Conservation (phyloP, 805 yeast species). For the Torulaspora microellipsoides region DNA sequence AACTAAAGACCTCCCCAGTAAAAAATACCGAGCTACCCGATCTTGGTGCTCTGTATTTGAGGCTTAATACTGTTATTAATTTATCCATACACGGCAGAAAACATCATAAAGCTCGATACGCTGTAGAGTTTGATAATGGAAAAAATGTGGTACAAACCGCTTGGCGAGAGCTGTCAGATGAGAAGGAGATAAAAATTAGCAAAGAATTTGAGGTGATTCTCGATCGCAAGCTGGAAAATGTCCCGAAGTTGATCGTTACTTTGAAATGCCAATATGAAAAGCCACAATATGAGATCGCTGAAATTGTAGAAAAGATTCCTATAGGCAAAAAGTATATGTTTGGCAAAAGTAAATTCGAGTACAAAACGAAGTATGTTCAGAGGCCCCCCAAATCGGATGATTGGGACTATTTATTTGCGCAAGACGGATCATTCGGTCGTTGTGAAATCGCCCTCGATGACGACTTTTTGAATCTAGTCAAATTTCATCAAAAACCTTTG, state of each 20-base stretch:
- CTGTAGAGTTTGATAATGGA: slow-evolving; percentile 67
- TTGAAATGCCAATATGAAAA: slow-evolving; percentile 58
- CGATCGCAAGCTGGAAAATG: slow-evolving; percentile 24
- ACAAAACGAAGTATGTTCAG: slow-evolving; percentile 45
- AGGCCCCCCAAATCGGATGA: slow-evolving; percentile 47
- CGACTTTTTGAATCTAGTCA: slow-evolving; percentile 13
- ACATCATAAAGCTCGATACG: slow-evolving; percentile 45
- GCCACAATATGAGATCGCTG: slow-evolving; percentile 43
- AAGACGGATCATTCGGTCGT: slow-evolving; percentile 86
- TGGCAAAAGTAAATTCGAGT: slow-evolving; percentile 35
- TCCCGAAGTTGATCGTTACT: slow-evolving; percentile 64
- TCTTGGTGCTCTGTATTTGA: slow-evolving; percentile 50
- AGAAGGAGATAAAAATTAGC: slow-evolving; percentile 38
- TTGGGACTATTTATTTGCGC: slow-evolving; percentile 64
- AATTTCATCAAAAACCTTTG: slow-evolving; percentile 11
- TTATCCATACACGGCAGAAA: slow-evolving; percentile 45
- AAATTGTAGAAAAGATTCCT: slow-evolving; percentile 54
- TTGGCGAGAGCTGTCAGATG: slow-evolving; percentile 34
- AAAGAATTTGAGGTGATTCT: slow-evolving; percentile 70
- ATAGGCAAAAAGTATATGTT: slow-evolving; percentile 34
- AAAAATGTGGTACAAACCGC: slow-evolving; percentile 71
- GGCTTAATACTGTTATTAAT: slow-evolving; percentile 44
- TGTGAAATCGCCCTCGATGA: slow-evolving; percentile 48
- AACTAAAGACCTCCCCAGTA: background rate
- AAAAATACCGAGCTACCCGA: slow-evolving; percentile 11